These are phyloP conservation scores for Hypsizygus ulmarius DNA, from an alignment of 1,284 basidiomycete species.

Conservation along the genomic window DNA sequence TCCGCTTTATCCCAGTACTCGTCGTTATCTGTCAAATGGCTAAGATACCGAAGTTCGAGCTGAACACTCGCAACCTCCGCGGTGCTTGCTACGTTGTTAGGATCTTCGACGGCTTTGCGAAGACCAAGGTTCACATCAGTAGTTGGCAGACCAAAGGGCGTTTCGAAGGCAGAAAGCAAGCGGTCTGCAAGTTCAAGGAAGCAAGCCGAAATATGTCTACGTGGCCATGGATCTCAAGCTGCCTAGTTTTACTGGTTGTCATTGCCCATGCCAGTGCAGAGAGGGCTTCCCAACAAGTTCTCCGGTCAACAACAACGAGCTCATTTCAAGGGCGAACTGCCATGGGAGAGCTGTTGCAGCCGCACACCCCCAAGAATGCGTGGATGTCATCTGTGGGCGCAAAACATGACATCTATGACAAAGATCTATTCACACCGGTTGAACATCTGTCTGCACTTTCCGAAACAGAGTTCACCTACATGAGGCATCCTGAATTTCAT, in stretches of 20 bases:
- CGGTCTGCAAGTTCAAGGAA: conserved; percentile 69
- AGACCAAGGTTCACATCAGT: conserved; percentile 76
- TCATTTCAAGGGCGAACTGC: no score
- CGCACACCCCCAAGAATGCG: no score
- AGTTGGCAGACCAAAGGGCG: conserved; percentile 77
- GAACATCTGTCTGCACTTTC: conserved; percentile 23
- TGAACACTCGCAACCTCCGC: conserved; percentile 85
- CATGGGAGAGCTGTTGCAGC: no score
- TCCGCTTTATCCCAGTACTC: conserved; percentile 86
- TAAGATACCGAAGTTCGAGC: conserved; percentile 88
- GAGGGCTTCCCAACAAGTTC: no score
- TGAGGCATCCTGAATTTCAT: conserved; percentile 38
- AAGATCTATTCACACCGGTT: conserved; percentile 22
- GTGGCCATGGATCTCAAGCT: no score
- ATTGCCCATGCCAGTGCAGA: no score
- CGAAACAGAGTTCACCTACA: conserved; percentile 29
- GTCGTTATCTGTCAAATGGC: conserved; percentile 71
- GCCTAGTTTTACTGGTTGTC: no score
- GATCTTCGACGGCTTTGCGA: conserved; percentile 63
- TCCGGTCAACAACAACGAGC: no score
- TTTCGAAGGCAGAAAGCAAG: conserved; percentile 81
- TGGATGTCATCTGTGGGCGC: neutral
- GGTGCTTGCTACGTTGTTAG: conserved; percentile 69
- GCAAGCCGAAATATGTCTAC: no score
- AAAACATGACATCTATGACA: conserved; percentile 15